Conservation (phyloP, 495 filamentous ascomycete species). For the Hyaloscypha hepaticicola region DNA sequence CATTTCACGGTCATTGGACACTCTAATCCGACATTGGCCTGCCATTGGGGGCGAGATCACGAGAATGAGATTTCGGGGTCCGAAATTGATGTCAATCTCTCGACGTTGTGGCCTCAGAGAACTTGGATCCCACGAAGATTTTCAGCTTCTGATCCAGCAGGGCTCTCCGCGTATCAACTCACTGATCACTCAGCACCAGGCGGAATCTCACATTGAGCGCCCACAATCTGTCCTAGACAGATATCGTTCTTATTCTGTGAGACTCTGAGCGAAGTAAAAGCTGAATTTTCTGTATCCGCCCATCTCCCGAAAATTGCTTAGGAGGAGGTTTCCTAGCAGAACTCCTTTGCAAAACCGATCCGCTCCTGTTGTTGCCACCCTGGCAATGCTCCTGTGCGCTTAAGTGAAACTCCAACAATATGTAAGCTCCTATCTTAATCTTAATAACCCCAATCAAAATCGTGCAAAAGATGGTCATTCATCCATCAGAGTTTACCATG, state of each 20-base stretch:
- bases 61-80: neutral
- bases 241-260: neutral
- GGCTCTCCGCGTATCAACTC: neutral
- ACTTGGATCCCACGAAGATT: neutral
- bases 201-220: neutral
- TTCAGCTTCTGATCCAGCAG: neutral
- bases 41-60: neutral
- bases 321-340: slow-evolving; percentile 13
- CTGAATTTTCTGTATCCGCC: slow-evolving; percentile 1
- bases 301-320: neutral
- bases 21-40: neutral
- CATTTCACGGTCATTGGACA: neutral
- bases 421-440: slow-evolving; percentile 21
- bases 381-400: slow-evolving; percentile 22
- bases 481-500: slow-evolving; percentile 29
- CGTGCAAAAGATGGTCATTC: neutral
- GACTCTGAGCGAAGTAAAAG: neutral
- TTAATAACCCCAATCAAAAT: neutral
- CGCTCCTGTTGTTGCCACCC: slow-evolving; percentile 3
- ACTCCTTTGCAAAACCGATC: slow-evolving; percentile 25
- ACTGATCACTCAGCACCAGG: neutral
- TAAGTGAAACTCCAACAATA: slow-evolving; percentile 26
- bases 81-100: neutral
- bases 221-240: neutral
- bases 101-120: neutral